These are phyloP conservation scores for Neurospora sp. DNA, from an alignment of 495 filamentous ascomycete species.

Conservation along the genomic window DNA sequence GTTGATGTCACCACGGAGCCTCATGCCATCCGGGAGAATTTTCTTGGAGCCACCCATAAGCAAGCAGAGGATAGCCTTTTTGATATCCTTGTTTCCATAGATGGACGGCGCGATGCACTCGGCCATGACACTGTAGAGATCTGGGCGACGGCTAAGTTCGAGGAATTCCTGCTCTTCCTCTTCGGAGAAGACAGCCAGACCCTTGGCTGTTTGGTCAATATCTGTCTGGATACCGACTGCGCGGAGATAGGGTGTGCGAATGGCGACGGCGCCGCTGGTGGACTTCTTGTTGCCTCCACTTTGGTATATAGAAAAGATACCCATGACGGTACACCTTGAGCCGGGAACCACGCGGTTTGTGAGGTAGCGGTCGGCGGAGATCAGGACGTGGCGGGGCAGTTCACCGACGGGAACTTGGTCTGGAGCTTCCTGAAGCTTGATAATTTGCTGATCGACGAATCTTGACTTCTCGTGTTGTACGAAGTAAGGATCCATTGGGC, in stretches of 20 bases:
- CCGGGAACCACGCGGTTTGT: conserved; percentile 95
- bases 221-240: conserved; percentile 88
- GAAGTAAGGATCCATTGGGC: conserved; percentile 91
- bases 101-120: conserved; percentile 95
- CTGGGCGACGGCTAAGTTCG: conserved; percentile 80
- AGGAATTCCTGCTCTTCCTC: conserved; percentile 97
- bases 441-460: conserved; percentile 96
- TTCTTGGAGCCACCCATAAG: conserved; percentile 96
- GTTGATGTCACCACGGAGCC: conserved; percentile 95
- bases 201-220: conserved; percentile 81
- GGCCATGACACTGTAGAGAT: conserved; percentile 83
- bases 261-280: conserved; percentile 70
- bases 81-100: conserved; percentile 93
- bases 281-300: conserved; percentile 77
- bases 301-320: conserved; percentile 96
- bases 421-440: conserved; percentile 97
- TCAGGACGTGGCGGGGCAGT: conserved; percentile 85
- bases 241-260: conserved; percentile 92
- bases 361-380: conserved; percentile 90
- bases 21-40: conserved; percentile 97
- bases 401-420: conserved; percentile 98
- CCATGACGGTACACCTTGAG: conserved; percentile 89
- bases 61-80: conserved; percentile 95
- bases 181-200: conserved; percentile 76
- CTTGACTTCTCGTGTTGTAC: conserved; percentile 88